Percentiles rank a stretch among this genome's conserved stretches.
phyloP scores from a whole-genome alignment of 306 rosid genomes.

The Arachis stenosperma region DNA sequence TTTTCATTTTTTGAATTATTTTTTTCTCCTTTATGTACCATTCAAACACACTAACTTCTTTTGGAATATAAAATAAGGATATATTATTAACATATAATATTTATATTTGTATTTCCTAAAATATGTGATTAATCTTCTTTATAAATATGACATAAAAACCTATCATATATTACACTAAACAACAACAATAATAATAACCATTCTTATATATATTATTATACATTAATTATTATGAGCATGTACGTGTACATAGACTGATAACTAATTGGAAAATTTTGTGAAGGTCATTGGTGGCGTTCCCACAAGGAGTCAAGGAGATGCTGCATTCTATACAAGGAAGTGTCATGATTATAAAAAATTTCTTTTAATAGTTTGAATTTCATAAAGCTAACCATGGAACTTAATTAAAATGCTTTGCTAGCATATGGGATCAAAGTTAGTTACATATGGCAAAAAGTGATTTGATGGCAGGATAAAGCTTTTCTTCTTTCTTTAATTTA shows the following conservation, averaged over 20 bases:
- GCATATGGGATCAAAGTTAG: neutral
- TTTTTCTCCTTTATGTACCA: too few relatives aligned
- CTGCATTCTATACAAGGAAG: conserved; percentile 23
- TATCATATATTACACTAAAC: too few relatives aligned
- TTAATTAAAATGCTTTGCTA: neutral
- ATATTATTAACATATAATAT: too few relatives aligned
- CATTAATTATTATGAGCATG: neutral
- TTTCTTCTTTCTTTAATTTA: too few relatives aligned
- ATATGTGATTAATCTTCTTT: too few relatives aligned
- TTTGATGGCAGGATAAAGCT: neutral
- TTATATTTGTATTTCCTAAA: too few relatives aligned
- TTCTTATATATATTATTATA: too few relatives aligned
- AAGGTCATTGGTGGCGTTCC: conserved; percentile 6
- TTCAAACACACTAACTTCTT: too few relatives aligned
- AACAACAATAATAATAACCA: too few relatives aligned
- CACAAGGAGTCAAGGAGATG: neutral
- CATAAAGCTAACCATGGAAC: neutral
- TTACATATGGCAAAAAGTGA: conserved; percentile 1
- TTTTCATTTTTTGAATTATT: too few relatives aligned
- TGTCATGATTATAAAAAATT: neutral
- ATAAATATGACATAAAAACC: too few relatives aligned
- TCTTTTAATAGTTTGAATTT: neutral
- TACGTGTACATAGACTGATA: neutral
- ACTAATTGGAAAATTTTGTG: conserved; percentile 29
- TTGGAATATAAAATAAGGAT: too few relatives aligned